Conservation (phyloP, 768 basidiomycete species). For the Pulveroboletus ravenelii region DNA sequence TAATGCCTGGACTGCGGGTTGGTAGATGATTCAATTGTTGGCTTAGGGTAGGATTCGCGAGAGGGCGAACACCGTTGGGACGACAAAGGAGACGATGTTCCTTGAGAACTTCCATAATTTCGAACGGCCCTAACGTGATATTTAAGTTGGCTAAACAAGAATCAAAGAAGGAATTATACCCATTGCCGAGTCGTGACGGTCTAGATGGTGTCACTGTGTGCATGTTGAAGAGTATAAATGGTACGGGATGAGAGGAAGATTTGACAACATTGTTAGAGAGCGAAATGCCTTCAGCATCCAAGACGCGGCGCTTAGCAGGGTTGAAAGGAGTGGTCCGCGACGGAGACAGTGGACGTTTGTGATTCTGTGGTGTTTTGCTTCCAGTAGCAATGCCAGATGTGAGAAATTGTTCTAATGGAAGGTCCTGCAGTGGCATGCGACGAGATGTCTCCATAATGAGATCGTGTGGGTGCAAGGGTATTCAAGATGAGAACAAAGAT, state of each 20-base stretch:
- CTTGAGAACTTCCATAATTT: conserved; percentile 5
- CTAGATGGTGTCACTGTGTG: conserved; percentile 27
- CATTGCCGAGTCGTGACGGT: conserved; percentile 30
- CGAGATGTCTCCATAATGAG: conserved; percentile 24
- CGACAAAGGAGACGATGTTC: conserved; percentile 10
- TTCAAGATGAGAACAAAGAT: conserved; percentile 17
- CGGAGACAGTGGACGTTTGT: conserved; percentile 64
- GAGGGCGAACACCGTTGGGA: conserved; percentile 11
- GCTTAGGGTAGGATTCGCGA: conserved; percentile 21
- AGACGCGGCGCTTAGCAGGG: conserved; percentile 65
- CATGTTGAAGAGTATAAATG: conserved; percentile 27
- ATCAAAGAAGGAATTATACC: conserved; percentile 23
- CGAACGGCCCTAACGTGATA: conserved; percentile 9
- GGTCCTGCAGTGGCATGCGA: conserved; percentile 53
- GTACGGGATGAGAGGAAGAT: conserved; percentile 23
- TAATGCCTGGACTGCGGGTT: conserved; percentile 60
- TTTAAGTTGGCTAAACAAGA: conserved; percentile 37
- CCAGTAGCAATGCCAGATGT: conserved; percentile 25
- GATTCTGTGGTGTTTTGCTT: conserved; percentile 29
- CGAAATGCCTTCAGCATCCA: conserved; percentile 49
- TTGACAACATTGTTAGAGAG: conserved; percentile 22
- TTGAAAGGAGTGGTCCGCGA: conserved; percentile 45
- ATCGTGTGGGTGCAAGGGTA: not conserved
- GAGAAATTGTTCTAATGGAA: conserved; percentile 55
- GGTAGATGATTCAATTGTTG: conserved; percentile 36